A percentile compares a stretch with the other conserved stretches of the same genome.
Evolutionary conservation across 2,329 filamentous ascomycete species (phyloP).

Genomic region (Curvularia hawaiiensis): DNA sequence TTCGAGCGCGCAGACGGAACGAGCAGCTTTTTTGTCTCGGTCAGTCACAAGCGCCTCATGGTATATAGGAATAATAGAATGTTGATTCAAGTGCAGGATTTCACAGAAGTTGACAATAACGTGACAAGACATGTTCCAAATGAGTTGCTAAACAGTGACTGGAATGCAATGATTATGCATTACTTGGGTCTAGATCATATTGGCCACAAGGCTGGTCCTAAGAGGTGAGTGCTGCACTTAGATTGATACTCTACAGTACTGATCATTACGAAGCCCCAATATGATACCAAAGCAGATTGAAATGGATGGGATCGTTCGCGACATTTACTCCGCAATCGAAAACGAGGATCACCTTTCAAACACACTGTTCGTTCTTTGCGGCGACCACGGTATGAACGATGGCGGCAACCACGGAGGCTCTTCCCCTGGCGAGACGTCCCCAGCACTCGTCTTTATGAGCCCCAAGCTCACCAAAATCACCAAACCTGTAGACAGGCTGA

Average conservation of each 20-base stretch:
- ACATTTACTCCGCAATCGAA: conserved; percentile 78
- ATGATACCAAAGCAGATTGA: conserved; percentile 94
- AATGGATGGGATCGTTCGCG: conserved; percentile 83
- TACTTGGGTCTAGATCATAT: conserved; percentile 97
- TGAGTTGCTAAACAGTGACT: conserved; percentile 79
- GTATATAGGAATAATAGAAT: conserved; percentile 42
- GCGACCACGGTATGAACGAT: conserved; percentile 99
- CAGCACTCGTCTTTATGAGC: conserved; percentile 88
- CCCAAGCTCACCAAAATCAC: conserved; percentile 73
- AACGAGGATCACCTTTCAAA: conserved; percentile 71
- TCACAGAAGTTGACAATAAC: conserved; percentile 96
- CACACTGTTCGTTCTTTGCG: conserved; percentile 83
- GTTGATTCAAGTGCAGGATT: conserved; percentile 68
- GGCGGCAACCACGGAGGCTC: conserved; percentile 96
- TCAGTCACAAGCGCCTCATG: conserved; percentile 56
- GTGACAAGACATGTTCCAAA: conserved; percentile 86
- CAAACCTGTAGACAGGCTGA: conserved; percentile 34
- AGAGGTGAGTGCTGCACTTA: conserved; percentile 60
- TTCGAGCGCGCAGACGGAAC: conserved; percentile 91
- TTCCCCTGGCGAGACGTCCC: conserved; percentile 90
- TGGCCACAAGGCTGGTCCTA: conserved; percentile 91
- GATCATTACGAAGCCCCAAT: conserved; percentile 64
- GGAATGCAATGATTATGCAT: conserved; percentile 93
- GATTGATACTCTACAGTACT: conserved; percentile 6
- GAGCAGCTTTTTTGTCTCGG: conserved; percentile 96